phyloP scores from a whole-genome alignment of 352 stramenopile genomes.

The Globisporangium ultimum region DNA sequence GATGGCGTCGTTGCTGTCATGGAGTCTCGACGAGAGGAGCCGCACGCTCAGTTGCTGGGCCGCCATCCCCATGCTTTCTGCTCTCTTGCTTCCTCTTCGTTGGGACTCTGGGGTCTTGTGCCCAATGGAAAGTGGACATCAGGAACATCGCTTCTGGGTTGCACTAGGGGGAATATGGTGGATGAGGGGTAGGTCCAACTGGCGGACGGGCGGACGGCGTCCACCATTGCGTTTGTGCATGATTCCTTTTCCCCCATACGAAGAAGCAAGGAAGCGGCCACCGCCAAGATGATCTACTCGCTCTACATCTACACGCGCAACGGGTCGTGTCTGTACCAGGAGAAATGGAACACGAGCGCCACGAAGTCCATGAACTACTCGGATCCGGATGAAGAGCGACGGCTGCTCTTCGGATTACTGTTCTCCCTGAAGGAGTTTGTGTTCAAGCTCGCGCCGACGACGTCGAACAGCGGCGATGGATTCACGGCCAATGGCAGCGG shows the following conservation, averaged over 20 bases:
- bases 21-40: slow-evolving; percentile 13
- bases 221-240: not conserved
- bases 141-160: not conserved
- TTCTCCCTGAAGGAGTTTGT: slow-evolving; percentile 92
- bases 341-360: slow-evolving; percentile 77
- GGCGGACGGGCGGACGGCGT: not conserved
- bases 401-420: slow-evolving; percentile 90
- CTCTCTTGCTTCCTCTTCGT: not conserved
- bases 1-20: slow-evolving; percentile 11
- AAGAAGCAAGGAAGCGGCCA: not conserved
- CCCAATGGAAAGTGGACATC: slow-evolving; percentile 7
- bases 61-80: slow-evolving; percentile 28
- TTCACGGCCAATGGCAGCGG: slow-evolving; percentile 15
- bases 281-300: slow-evolving; percentile 83
- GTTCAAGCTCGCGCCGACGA: slow-evolving; percentile 65
- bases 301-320: slow-evolving; percentile 91
- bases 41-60: slow-evolving; percentile 21
- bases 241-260: too few relatives aligned
- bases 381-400: slow-evolving; percentile 87
- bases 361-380: slow-evolving; percentile 69
- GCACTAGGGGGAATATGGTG: not conserved
- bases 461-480: slow-evolving; percentile 9
- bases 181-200: not conserved
- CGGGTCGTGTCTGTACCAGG: slow-evolving; percentile 87
- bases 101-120: slow-evolving; percentile 3